Evolutionary conservation across 179 eudicot species (phyloP).

Genomic region (Beta lomatogona): DNA sequence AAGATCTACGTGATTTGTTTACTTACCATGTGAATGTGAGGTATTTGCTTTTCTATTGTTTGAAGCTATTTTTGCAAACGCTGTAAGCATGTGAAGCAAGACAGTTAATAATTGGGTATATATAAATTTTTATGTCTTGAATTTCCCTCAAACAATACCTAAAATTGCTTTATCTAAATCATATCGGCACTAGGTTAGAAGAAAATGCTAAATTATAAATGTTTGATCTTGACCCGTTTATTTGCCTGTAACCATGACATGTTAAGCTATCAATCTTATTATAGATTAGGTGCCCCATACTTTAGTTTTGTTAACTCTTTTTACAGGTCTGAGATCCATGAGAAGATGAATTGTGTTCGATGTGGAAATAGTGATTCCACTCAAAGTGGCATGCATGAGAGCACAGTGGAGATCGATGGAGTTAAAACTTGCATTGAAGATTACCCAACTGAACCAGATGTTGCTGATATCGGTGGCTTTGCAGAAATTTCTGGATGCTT

Average conservation of each 20-base stretch:
- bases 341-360: conserved; percentile 84
- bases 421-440: conserved; percentile 29
- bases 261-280: not conserved
- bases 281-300: no score
- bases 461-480: conserved; percentile 91
- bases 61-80: not conserved
- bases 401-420: conserved; percentile 28
- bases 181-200: not conserved
- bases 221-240: not conserved
- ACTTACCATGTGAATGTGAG: conserved; percentile 68
- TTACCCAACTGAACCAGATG: conserved; percentile 44
- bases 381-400: conserved; percentile 24
- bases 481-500: conserved; percentile 87
- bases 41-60: conserved; percentile 33
- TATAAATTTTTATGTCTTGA: not conserved
- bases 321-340: conserved; percentile 93
- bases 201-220: not conserved
- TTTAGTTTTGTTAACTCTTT: not conserved
- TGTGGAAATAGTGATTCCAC: conserved; percentile 46
- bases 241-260: not conserved
- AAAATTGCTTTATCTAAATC: not conserved
- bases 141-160: not conserved
- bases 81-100: not conserved
- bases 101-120: not conserved
- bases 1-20: conserved; percentile 93